Evolutionary conservation across 352 stramenopile species (phyloP).

Genomic region (Globisporangium takayamanum): DNA sequence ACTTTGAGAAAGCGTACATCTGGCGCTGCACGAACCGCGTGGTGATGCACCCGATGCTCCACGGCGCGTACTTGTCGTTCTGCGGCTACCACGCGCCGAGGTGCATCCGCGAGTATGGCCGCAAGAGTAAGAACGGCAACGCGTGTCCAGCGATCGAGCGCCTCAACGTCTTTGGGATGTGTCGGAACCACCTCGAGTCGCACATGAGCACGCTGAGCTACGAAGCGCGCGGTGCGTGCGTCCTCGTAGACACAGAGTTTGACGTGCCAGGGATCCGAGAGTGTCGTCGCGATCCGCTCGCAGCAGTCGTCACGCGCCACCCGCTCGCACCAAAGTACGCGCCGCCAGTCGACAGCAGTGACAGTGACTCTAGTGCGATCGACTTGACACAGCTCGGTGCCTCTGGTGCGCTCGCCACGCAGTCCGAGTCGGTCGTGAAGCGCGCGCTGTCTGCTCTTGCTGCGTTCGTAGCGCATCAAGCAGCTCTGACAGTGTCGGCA

Average conservation of each 20-base stretch:
- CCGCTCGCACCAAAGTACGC: constrained; percentile 45
- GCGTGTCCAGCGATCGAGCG: constrained; percentile 41
- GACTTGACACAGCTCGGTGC: background rate
- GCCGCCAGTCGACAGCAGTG: constrained; percentile 12
- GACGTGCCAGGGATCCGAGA: constrained; percentile 56
- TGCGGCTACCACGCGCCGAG: constrained; percentile 55
- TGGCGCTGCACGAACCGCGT: constrained; percentile 59
- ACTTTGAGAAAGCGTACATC: constrained; percentile 38
- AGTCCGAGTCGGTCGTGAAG: constrained; percentile 2
- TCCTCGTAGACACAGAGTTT: constrained; percentile 53
- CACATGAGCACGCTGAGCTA: constrained; percentile 46
- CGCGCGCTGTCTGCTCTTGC: background rate
- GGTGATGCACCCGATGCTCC: constrained; percentile 49
- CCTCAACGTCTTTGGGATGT: constrained; percentile 59
- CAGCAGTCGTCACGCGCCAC: constrained; percentile 21
- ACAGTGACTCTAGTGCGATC: background rate
- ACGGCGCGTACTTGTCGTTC: constrained; percentile 45
- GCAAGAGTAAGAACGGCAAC: constrained; percentile 19
- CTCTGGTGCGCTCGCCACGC: background rate
- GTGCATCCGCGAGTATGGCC: constrained; percentile 59
- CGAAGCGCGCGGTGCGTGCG: constrained; percentile 32
- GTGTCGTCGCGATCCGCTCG: constrained; percentile 31
- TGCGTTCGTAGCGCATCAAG: background rate
- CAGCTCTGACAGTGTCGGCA: background rate
- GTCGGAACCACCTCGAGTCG: constrained; percentile 62